Evolutionary conservation across 1,139 yeast genomes (phyloP).

Genomic region (Kurtzmaniella quercitrusa): DNA sequence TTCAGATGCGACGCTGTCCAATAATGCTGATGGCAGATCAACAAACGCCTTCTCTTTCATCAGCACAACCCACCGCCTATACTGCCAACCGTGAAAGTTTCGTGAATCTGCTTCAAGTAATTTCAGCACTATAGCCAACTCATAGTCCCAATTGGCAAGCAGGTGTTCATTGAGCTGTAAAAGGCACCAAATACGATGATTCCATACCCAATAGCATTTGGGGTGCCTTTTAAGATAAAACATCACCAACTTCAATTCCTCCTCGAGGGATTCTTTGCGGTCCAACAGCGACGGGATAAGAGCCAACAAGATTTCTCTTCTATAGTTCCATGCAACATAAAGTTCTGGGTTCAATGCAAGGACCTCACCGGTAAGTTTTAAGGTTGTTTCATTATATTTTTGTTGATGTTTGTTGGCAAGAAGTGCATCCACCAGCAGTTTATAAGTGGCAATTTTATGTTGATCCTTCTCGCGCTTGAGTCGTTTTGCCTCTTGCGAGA

Average conservation of each 20-base stretch:
- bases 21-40: conserved; percentile 13
- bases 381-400: conserved; percentile 33
- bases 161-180: conserved; percentile 45
- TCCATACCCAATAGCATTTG: conserved; percentile 96
- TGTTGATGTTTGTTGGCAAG: conserved; percentile 30
- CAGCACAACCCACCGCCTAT: conserved; percentile 68
- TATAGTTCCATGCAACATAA: conserved; percentile 85
- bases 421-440: conserved; percentile 39
- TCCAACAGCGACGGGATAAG: conserved; percentile 22
- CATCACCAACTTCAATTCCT: conserved; percentile 63
- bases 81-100: conserved; percentile 96
- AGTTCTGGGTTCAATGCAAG: conserved; percentile 76
- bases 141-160: conserved; percentile 59
- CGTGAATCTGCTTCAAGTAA: conserved; percentile 71
- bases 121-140: conserved; percentile 64
- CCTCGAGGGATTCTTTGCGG: conserved; percentile 37
- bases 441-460: conserved; percentile 52
- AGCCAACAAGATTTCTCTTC: conserved; percentile 63
- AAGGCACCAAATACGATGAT: conserved; percentile 84
- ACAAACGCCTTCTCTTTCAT: conserved; percentile 37
- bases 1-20: conserved; percentile 45
- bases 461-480: conserved; percentile 55
- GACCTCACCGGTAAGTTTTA: conserved; percentile 49
- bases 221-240: conserved; percentile 63
- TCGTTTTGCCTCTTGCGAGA: conserved; percentile 53